Evolutionary conservation across 768 basidiomycete species (phyloP).

Genomic region (Omphalotus guepiniiformis): DNA sequence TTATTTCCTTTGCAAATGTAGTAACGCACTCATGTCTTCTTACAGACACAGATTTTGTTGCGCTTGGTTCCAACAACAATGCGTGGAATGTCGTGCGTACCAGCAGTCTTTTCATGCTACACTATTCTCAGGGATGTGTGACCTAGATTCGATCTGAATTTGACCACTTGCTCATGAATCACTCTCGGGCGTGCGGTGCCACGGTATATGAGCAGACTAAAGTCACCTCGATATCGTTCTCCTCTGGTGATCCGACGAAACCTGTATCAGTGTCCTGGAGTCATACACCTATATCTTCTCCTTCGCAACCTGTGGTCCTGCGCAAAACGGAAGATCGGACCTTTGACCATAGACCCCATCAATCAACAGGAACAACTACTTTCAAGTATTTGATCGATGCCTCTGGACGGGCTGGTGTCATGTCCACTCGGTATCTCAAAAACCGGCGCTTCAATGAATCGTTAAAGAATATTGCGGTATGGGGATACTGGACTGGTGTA

Average conservation of each 20-base stretch:
- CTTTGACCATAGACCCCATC: conserved; percentile 10
- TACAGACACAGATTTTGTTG: conserved; percentile 57
- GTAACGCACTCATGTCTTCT: not conserved
- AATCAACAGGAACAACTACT: conserved; percentile 39
- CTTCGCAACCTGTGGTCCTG: conserved; percentile 38
- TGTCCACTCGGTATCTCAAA: conserved; percentile 66
- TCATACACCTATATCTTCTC: conserved; percentile 38
- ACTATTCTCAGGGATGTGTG: not conserved
- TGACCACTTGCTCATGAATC: conserved; percentile 53
- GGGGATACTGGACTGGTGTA: conserved; percentile 69
- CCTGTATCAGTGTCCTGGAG: conserved; percentile 55
- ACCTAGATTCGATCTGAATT: conserved; percentile 56
- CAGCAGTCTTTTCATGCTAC: not conserved
- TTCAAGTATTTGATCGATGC: conserved; percentile 74
- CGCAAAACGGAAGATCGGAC: conserved; percentile 30
- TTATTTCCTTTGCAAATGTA: conserved; percentile 9
- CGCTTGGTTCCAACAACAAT: conserved; percentile 48
- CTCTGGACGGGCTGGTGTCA: conserved; percentile 65
- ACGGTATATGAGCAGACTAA: conserved; percentile 51
- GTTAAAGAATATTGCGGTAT: conserved; percentile 69
- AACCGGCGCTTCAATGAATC: conserved; percentile 66
- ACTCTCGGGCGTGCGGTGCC: conserved; percentile 49
- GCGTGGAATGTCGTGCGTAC: conserved; percentile 57
- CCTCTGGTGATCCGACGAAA: conserved; percentile 29
- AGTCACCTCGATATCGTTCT: conserved; percentile 46